Evolutionary conservation across 306 rosid species (phyloP).

Genomic region (Mucuna pruriens): DNA sequence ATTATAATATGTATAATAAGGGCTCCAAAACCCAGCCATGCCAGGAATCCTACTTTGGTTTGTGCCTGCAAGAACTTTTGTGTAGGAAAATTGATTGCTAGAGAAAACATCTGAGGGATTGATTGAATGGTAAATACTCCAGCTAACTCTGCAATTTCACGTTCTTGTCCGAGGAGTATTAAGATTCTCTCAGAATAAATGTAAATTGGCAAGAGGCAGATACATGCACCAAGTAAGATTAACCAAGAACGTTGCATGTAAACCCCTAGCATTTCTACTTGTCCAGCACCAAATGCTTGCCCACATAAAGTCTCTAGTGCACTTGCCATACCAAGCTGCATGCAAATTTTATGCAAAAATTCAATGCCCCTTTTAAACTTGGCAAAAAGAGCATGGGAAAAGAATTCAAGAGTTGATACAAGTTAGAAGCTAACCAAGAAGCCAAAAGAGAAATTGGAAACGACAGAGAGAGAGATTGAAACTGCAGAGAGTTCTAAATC

Average conservation of each 20-base stretch:
- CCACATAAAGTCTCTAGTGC: slow-evolving; percentile 97
- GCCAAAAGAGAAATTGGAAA: slow-evolving; percentile 85
- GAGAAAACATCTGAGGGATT: slow-evolving; percentile 91
- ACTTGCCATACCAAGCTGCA: slow-evolving; percentile 98
- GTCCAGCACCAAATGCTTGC: slow-evolving; percentile 96
- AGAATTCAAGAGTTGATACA: neutral
- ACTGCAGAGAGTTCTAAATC: slow-evolving; percentile 78
- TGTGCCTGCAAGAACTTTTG: slow-evolving; percentile 97
- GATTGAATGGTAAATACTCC: slow-evolving; percentile 78
- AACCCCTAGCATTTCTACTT: slow-evolving; percentile 89
- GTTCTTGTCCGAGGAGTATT: slow-evolving; percentile 79
- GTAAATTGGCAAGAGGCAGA: slow-evolving; percentile 72
- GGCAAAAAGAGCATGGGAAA: neutral
- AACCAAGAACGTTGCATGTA: slow-evolving; percentile 95
- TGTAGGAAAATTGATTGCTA: slow-evolving; percentile 81
- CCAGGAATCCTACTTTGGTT: slow-evolving; percentile 71
- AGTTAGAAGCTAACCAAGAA: slow-evolving; percentile 76
- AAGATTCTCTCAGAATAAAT: slow-evolving; percentile 66
- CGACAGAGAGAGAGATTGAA: slow-evolving; percentile 76
- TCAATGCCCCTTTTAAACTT: neutral
- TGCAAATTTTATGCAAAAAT: slow-evolving; percentile 44
- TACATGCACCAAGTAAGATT: slow-evolving; percentile 62
- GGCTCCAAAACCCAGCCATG: slow-evolving; percentile 79
- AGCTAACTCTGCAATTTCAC: slow-evolving; percentile 71
- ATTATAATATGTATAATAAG: slow-evolving; percentile 51